Evolutionary conservation across 331 rosid species (phyloP), one percentile per base, ranked within the genome.

Genomic region (Malus hybrid): DNA sequence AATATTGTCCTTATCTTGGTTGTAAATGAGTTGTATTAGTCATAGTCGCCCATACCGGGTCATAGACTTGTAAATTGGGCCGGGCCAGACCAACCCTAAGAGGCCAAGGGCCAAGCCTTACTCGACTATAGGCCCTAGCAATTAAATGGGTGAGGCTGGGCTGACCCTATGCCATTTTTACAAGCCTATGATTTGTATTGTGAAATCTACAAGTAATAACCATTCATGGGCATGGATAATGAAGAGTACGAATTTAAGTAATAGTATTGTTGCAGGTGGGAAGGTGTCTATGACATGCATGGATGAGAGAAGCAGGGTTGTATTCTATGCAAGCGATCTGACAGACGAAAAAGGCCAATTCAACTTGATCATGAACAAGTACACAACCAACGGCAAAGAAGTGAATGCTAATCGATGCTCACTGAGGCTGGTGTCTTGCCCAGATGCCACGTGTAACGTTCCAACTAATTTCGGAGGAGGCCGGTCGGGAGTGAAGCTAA

Each of bases 401-500:
- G 73, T 91, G 56, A 84, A 88, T 5, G 64, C 82, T 2, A 86
- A 80, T 74, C 57, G 66, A 39, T 90, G 97, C 64, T 59, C 80
- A 0, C 87, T 87, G 76, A 83, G 98, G 78, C 64, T 93, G 12
- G 94, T 91, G 67, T 93, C 93, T 0, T 93, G 97, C 3, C 93
- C 96, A 5, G 90, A 91, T 72, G n/a, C 60, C 19, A 82, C 86
- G 24, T 93, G 98, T 85, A 87, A 91, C 74, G 54, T 91, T 68
- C 83, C 75, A 79, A 89, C 97, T 2, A 78, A 89, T 70, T 89
- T 83, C 44, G 93, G 89, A 7, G 85, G 85, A 6, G 98, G 98
- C 8, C 73, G 36, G 4, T 61, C 85, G 8, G 97, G 98, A 6
- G 80, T 84, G 62, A 80, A 78, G 54, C 96, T 91, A 64, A 36